Evolutionary conservation across 768 basidiomycete genomes (phyloP), one percentile per base, ranked within the genome.

Genomic region (Suillus subalutaceus): DNA sequence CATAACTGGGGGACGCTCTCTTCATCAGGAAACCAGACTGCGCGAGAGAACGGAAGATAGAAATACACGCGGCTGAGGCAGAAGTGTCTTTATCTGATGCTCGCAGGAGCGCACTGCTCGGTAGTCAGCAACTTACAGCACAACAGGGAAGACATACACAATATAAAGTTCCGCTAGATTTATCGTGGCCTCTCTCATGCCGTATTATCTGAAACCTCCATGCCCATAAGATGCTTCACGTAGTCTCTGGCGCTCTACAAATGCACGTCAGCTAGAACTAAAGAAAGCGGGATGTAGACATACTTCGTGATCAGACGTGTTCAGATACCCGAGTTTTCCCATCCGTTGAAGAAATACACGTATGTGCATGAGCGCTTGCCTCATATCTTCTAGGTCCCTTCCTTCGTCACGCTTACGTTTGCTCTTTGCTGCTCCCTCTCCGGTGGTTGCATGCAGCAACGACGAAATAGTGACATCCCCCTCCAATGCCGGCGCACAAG

Each of bases 401-500:
- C 66, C 61, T 48, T 16, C 26, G 26, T 63, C 46, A 16, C 15
- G 63, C 26, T 43, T 57, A 16, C 43, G 46, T 32, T 63, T 66
- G 4, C 38, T 5, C 32, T 66, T 38, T 23, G 44, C 40, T 48
- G 23, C 44, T 48, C 40, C 15, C 43, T 57, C 50, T 23, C 58
- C 40, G 13, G 38, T 38, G 10, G 16, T 23, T 18, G 10, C 38
- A 8, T 56, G 46, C 63, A 77, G 59, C 37, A 46, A 8, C n/a
- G 35, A 50, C 43, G 70, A 78, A 16, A 80, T 68, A n/a, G 73
- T 66, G 46, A 77, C 67, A 72, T 93, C 91, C 3, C 83, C 80
- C 20, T 69, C 72, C 35, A 89, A 69, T 1, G 88, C 90, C 86
- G 80, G 70, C 76, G 83, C 6, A 87, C 73, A 32, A 93, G 77